These are phyloP conservation scores for Taxillus chinensis DNA, from an alignment of 164 flowering plant species.

Conservation along the genomic window DNA sequence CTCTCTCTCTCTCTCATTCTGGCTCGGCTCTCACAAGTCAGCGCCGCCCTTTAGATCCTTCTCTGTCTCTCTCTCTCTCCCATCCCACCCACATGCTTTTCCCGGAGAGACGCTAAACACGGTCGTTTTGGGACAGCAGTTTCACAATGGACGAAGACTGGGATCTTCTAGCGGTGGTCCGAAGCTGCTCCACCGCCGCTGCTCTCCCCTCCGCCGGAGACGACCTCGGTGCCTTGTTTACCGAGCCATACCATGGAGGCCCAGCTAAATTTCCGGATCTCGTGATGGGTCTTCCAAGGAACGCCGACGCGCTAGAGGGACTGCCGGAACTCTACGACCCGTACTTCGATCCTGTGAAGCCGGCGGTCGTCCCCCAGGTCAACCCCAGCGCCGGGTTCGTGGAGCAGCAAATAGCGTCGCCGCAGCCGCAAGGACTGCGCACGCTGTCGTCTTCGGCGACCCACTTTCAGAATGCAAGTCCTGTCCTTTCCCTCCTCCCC, in stretches of 20 bases:
- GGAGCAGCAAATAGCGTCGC: no score
- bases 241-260: not conserved
- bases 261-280: not conserved
- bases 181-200: slow-evolving; percentile 13
- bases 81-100: not conserved
- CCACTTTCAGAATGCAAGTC: no score
- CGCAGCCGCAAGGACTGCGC: no score
- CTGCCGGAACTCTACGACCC: no score
- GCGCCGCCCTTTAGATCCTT: slow-evolving; percentile 10
- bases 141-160: slow-evolving; percentile 5
- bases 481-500: no score
- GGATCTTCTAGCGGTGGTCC: slow-evolving; percentile 26
- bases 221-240: not conserved
- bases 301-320: no score
- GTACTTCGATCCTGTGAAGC: not conserved
- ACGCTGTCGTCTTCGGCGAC: no score
- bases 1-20: slow-evolving; percentile 1
- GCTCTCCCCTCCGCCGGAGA: not conserved
- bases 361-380: not conserved
- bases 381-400: not conserved
- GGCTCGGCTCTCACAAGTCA: slow-evolving; percentile 9
- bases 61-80: slow-evolving; percentile 1
- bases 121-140: no score
- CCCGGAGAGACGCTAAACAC: not conserved
- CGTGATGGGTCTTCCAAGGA: no score